Percentiles rank a stretch among this genome's conserved stretches.
Conservation (phyloP, 108 stramenopile species). For the Cyclotella choctawhatcheeana region DNA sequence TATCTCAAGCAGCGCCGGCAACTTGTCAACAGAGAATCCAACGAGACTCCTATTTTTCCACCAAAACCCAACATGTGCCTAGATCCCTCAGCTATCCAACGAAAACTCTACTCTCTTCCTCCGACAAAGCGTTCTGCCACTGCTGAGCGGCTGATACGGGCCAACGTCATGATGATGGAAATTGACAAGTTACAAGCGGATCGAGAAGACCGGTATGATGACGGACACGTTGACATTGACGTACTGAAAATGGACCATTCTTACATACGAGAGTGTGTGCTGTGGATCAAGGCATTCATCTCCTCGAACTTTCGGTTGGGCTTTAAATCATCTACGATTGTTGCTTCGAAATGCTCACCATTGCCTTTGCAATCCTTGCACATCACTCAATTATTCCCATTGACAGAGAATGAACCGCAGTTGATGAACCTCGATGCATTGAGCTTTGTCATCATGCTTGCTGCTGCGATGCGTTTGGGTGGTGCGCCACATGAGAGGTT, state of each 20-base stretch:
- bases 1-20: too few species aligned
- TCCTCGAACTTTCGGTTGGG: conserved; percentile 7
- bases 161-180: conserved; percentile 4
- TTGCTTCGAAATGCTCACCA: background rate
- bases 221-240: background rate
- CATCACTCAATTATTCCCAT: background rate
- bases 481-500: background rate
- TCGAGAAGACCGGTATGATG: background rate
- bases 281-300: conserved; percentile 6
- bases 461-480: conserved; percentile 7
- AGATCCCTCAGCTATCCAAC: background rate
- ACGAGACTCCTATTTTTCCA: too few species aligned
- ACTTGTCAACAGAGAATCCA: too few species aligned
- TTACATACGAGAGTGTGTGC: conserved; percentile 11
- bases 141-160: background rate
- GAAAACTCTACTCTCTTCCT: background rate
- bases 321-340: background rate
- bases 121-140: conserved; percentile 6
- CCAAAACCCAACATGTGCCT: background rate
- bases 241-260: conserved; percentile 4
- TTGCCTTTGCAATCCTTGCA: background rate
- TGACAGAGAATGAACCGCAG: background rate
- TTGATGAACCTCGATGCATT: conserved; percentile 12
- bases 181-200: conserved; percentile 4
- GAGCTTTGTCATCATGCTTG: conserved; percentile 11